Base-by-base conservation (phyloP, 2,329 filamentous ascomycete genomes). In the Shiraia sp. region DNA sequence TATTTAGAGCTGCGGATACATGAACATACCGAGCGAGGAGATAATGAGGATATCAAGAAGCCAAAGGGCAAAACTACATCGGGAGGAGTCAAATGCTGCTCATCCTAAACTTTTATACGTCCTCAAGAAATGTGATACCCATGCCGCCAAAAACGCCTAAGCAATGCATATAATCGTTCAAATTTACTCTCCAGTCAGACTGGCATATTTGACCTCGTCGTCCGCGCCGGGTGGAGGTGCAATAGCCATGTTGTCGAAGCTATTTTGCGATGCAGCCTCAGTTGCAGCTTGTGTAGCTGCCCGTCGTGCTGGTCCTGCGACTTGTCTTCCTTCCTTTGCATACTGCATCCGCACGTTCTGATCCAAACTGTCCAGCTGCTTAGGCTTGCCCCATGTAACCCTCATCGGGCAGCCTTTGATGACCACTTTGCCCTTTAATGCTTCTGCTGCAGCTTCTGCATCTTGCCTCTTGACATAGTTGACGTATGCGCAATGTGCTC, bases 401-500 rank as follows among this genome's bases (percentile, higher is more conserved):
- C 92, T 79, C 47, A 99, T 71, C 0, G 93, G 93, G 58, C 92
- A 96, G 3, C 93, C 93, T 25, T 90, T 85, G 58, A 99, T 88
- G 6, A 97, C 82, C 0, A 90, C 90, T 48, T 87, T 87, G 5
- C 95, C 93, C 68, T 96, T 87, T 56, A 90, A 92, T 14, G 88
- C 82, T 24, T 83, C 82, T 0, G 93, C 89, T 0, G 95, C 95
- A 44, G 80, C 84, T 72, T 99, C 93, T 0, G 95, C 93, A 1
- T 81, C 86, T 48, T 89, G 83, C 42, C 93, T 81, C 3, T 86
- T 88, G 56, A 90, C 84, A 67, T 90, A 99, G 72, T 99, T 99
- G 72, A 99, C 78, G 65, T 97, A 99, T 1, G 93, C 93, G 68
- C 91, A 97, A 65, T 97, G 93, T 12, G 92, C 92, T 75, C 95